A percentile compares a stretch with the other conserved stretches of the same genome.
Evolutionary conservation across 805 yeast genomes (phyloP).

Genomic region (Schizosaccharomyces japonicus): DNA sequence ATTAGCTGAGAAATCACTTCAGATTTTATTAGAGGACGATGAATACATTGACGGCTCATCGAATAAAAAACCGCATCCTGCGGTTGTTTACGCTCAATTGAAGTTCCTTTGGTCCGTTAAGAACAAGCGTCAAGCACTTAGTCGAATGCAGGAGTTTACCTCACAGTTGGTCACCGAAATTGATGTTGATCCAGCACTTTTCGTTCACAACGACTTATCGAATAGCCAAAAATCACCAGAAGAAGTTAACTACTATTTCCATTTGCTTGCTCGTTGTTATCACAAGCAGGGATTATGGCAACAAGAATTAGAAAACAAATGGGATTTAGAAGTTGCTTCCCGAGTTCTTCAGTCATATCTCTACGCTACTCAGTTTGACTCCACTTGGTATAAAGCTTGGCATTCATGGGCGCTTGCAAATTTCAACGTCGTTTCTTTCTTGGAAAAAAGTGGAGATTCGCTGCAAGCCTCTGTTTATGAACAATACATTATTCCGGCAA

Average conservation of each 20-base stretch:
- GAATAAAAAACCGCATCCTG: conserved; percentile 60
- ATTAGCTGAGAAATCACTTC: conserved; percentile 75
- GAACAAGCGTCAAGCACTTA: conserved; percentile 61
- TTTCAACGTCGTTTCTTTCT: conserved; percentile 69
- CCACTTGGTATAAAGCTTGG: conserved; percentile 95
- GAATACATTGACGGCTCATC: conserved; percentile 22
- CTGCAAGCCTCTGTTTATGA: conserved; percentile 28
- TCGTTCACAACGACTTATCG: neutral
- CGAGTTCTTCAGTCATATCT: conserved; percentile 77
- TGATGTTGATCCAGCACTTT: conserved; percentile 28
- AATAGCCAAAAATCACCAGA: neutral
- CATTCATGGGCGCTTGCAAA: conserved; percentile 98
- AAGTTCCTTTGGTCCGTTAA: conserved; percentile 95
- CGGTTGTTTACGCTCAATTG: conserved; percentile 87
- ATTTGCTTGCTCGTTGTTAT: conserved; percentile 74
- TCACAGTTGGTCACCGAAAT: conserved; percentile 72
- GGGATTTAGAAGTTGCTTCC: conserved; percentile 49
- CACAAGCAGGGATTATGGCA: conserved; percentile 98
- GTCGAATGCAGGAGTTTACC: conserved; percentile 71
- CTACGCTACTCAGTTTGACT: conserved; percentile 83
- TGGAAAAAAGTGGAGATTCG: conserved; percentile 14
- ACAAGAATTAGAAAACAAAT: conserved; percentile 48
- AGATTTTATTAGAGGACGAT: conserved; percentile 52
- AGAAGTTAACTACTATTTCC: conserved; percentile 55
- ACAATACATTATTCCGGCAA: conserved; percentile 85